These are phyloP conservation scores for Neoboletus magnificus DNA, from an alignment of 768 basidiomycete genomes.

Conservation along the genomic window DNA sequence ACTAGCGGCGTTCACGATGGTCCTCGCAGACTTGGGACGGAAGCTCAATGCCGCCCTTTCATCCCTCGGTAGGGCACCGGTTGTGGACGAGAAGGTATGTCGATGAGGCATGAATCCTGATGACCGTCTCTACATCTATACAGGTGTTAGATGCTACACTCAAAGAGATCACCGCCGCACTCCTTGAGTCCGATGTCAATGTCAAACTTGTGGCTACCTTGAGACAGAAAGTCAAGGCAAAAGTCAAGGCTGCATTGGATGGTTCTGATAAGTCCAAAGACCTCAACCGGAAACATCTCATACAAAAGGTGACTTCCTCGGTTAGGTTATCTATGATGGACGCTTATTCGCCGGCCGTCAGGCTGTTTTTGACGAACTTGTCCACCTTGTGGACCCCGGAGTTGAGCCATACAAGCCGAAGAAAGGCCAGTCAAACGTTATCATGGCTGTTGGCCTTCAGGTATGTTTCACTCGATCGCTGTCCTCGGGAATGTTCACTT, in stretches of 20 bases:
- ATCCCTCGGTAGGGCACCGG: slow-evolving; percentile 78
- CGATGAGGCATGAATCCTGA: neutral
- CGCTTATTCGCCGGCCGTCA: slow-evolving; percentile 32
- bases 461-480: slow-evolving; percentile 39
- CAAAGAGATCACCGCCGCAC: slow-evolving; percentile 91
- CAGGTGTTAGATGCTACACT: slow-evolving; percentile 92
- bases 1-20: slow-evolving; percentile 60
- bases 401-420: slow-evolving; percentile 95
- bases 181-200: slow-evolving; percentile 97
- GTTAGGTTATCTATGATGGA: neutral
- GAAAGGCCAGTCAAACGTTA: slow-evolving; percentile 89
- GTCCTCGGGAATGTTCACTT: neutral
- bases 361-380: slow-evolving; percentile 97
- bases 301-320: slow-evolving; percentile 71
- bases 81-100: slow-evolving; percentile 88
- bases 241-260: slow-evolving; percentile 81
- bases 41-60: slow-evolving; percentile 92
- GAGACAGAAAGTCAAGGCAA: slow-evolving; percentile 85
- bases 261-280: slow-evolving; percentile 73
- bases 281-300: slow-evolving; percentile 75
- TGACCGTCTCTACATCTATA: slow-evolving; percentile 2
- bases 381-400: slow-evolving; percentile 91
- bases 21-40: slow-evolving; percentile 91
- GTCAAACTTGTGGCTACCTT: slow-evolving; percentile 90
- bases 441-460: slow-evolving; percentile 98